Evolutionary conservation across 192 early-diverging fungal genomes (phyloP).

Genomic region (Phycomyces nitens): DNA sequence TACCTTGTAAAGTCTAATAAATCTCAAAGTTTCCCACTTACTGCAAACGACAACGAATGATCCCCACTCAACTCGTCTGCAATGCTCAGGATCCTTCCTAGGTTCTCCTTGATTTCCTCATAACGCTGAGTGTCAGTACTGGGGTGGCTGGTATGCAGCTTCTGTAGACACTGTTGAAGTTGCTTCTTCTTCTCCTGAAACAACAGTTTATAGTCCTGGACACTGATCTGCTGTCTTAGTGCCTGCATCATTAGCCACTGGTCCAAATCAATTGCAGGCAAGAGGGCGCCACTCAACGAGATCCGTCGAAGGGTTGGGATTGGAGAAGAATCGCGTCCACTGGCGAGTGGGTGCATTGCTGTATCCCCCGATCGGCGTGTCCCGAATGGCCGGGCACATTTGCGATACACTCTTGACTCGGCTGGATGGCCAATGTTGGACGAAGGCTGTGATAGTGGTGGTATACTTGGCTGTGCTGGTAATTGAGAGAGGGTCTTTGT

Average conservation of each 20-base stretch:
- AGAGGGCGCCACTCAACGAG: conserved; percentile 13
- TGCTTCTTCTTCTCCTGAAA: conserved; percentile 19
- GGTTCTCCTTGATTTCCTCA: conserved; percentile 9
- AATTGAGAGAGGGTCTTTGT: no score
- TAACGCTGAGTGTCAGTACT: neutral
- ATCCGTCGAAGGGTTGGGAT: conserved; percentile 26
- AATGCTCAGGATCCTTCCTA: conserved; percentile 12
- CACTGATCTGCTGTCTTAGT: conserved; percentile 1
- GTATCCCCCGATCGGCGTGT: no score
- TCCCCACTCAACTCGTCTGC: conserved; percentile 28
- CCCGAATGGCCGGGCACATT: no score
- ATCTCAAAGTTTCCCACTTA: neutral
- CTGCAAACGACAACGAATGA: conserved; percentile 15
- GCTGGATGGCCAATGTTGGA: neutral
- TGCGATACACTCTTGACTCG: neutral
- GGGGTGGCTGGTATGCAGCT: conserved; percentile 10
- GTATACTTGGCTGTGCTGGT: neutral
- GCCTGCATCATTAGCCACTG: conserved; percentile 21
- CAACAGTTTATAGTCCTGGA: conserved; percentile 1
- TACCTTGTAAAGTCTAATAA: neutral
- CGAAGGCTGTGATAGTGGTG: neutral
- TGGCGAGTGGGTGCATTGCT: neutral
- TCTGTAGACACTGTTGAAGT: conserved; percentile 7
- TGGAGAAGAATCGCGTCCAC: neutral
- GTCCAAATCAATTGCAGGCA: neutral